phyloP scores from a whole-genome alignment of 805 yeast species.

The Saccharomyces paradoxus region DNA sequence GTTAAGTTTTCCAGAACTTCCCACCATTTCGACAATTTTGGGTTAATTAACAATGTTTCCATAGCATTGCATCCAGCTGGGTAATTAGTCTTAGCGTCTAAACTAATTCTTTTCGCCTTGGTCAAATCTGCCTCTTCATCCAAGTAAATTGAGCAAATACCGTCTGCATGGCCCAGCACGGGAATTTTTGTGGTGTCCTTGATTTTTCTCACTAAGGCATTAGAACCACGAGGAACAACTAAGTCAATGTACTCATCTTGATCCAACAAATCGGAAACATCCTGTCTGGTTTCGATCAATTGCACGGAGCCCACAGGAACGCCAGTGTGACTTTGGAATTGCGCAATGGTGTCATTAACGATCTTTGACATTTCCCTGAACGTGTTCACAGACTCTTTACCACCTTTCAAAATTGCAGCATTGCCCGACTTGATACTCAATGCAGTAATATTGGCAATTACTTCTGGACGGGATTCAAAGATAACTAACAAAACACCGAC shows the following conservation, averaged over 20 bases:
- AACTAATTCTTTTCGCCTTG: slow-evolving; percentile 66
- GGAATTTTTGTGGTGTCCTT: slow-evolving; percentile 89
- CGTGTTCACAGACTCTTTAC: slow-evolving; percentile 83
- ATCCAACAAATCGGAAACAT: slow-evolving; percentile 71
- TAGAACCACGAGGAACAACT: slow-evolving; percentile 97
- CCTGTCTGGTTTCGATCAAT: slow-evolving; percentile 80
- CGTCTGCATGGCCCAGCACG: slow-evolving; percentile 97
- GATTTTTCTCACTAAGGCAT: slow-evolving; percentile 78
- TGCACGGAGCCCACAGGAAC: slow-evolving; percentile 82
- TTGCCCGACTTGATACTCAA: slow-evolving; percentile 94
- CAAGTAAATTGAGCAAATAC: slow-evolving; percentile 82
- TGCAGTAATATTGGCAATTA: slow-evolving; percentile 94
- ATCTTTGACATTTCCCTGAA: slow-evolving; percentile 74
- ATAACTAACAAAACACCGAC: slow-evolving; percentile 89
- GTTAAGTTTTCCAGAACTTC: slow-evolving; percentile 40
- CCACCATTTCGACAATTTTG: slow-evolving; percentile 30
- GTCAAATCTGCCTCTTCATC: slow-evolving; percentile 68
- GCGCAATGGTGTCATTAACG: slow-evolving; percentile 48
- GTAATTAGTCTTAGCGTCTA: slow-evolving; percentile 90
- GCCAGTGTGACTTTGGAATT: slow-evolving; percentile 39
- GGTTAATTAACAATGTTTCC: slow-evolving; percentile 66
- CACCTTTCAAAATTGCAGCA: slow-evolving; percentile 95
- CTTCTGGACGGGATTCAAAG: slow-evolving; percentile 96
- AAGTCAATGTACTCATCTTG: slow-evolving; percentile 89
- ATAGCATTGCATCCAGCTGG: slow-evolving; percentile 99